Evolutionary conservation across 2,329 filamentous ascomycete species (phyloP).

Genomic region (Nemania sp.): DNA sequence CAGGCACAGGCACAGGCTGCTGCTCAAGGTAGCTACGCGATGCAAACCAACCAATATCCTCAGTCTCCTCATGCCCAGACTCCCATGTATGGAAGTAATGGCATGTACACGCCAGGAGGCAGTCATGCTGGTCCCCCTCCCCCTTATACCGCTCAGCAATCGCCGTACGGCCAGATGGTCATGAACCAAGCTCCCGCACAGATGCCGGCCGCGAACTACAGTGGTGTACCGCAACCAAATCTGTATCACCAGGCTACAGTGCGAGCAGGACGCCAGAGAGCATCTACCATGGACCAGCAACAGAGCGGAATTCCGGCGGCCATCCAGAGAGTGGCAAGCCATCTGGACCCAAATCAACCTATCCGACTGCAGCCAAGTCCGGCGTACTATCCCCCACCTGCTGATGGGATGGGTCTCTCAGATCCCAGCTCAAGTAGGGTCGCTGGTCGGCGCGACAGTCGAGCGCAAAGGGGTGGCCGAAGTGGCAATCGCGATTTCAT

Average conservation of each 20-base stretch:
- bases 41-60: constrained; percentile 52
- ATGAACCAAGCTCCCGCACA: constrained; percentile 70
- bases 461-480: constrained; percentile 61
- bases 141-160: constrained; percentile 74
- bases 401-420: constrained; percentile 74
- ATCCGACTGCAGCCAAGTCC: constrained; percentile 94
- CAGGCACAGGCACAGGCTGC: constrained; percentile 65
- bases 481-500: constrained; percentile 85
- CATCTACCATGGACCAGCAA: constrained; percentile 95
- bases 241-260: constrained; percentile 79
- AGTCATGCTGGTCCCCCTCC: constrained; percentile 67
- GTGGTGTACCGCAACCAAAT: constrained; percentile 52
- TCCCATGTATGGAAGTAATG: constrained; percentile 80
- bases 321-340: constrained; percentile 92
- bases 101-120: constrained; percentile 71
- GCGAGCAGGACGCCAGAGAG: constrained; percentile 79
- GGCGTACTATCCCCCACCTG: constrained; percentile 93
- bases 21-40: constrained; percentile 67
- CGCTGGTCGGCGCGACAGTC: constrained; percentile 74
- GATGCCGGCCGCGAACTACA: constrained; percentile 68
- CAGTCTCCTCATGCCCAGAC: constrained; percentile 53
- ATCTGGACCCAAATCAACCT: constrained; percentile 90
- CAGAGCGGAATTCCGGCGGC: constrained; percentile 89
- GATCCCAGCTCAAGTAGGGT: constrained; percentile 58
- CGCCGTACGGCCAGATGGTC: constrained; percentile 73